Percentiles rank a stretch among this genome's conserved stretches.
Conservation (phyloP, 2,329 filamentous ascomycete genomes). For the Daldinia eschscholtzii region DNA sequence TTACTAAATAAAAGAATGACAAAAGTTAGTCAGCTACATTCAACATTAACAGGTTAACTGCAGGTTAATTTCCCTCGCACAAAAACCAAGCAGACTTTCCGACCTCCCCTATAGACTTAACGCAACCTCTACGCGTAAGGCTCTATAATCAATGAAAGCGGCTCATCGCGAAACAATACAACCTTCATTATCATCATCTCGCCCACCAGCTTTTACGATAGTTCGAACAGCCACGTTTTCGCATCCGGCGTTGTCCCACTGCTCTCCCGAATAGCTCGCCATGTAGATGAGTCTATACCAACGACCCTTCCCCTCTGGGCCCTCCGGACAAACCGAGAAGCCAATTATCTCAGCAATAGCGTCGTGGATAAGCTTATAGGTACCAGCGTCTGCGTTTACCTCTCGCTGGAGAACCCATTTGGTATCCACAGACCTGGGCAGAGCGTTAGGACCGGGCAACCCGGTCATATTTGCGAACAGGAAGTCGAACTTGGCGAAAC, state of each 20-base stretch:
- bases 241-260: not conserved
- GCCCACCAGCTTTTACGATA: not conserved
- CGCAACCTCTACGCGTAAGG: not conserved
- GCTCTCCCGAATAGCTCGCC: not conserved
- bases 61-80: not conserved
- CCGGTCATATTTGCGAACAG: not conserved
- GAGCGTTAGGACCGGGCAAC: too few species aligned
- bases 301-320: not conserved
- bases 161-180: not conserved
- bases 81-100: not conserved
- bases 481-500: conserved; percentile 1
- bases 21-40: not conserved
- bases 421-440: not conserved
- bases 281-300: conserved; percentile 4
- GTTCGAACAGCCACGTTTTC: not conserved
- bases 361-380: not conserved
- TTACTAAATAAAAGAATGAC: not conserved
- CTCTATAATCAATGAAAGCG: not conserved
- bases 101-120: too few species aligned
- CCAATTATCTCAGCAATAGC: not conserved
- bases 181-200: not conserved
- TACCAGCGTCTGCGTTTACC: not conserved
- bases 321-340: not conserved
- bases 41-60: not conserved
- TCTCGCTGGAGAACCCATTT: not conserved